A percentile compares a stretch with the other conserved stretches of the same genome.
Evolutionary conservation across 441 rosid species (phyloP).

Genomic region (Arabidopsis hybrid): DNA sequence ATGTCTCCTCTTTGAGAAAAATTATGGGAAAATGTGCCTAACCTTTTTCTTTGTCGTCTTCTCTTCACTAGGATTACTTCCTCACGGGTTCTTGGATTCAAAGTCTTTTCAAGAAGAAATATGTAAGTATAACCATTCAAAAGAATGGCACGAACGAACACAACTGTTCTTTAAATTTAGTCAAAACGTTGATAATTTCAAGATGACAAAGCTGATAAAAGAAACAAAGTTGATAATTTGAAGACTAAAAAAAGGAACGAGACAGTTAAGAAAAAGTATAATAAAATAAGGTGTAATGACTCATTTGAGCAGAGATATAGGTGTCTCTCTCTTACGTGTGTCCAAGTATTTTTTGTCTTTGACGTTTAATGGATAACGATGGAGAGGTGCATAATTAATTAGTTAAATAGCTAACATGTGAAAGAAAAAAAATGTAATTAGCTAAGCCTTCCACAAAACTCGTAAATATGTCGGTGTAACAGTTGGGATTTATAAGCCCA

Average conservation of each 20-base stretch:
- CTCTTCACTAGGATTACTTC: not conserved
- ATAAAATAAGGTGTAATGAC: slow-evolving; percentile 32
- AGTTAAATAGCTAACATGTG: not conserved
- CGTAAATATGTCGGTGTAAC: slow-evolving; percentile 24
- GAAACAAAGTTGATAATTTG: slow-evolving; percentile 17
- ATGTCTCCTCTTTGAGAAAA: slow-evolving; percentile 24
- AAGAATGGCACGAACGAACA: slow-evolving; percentile 14
- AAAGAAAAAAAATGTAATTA: slow-evolving; percentile 13
- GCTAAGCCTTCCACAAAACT: slow-evolving; percentile 25
- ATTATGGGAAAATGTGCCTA: slow-evolving; percentile 36
- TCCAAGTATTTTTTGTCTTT: slow-evolving; percentile 33
- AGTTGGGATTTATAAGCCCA: slow-evolving; percentile 6
- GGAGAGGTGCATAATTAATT: slow-evolving; percentile 41
- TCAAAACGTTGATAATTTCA: slow-evolving; percentile 22
- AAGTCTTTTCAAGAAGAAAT: not conserved
- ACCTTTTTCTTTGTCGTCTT: slow-evolving; percentile 34
- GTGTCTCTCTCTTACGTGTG: slow-evolving; percentile 34
- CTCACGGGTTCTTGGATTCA: slow-evolving; percentile 36
- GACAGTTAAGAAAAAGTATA: slow-evolving; percentile 8
- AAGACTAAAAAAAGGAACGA: not conserved
- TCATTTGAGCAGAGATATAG: slow-evolving; percentile 1
- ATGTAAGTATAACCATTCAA: not conserved
- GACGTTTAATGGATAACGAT: slow-evolving; percentile 39
- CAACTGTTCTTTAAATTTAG: slow-evolving; percentile 11
- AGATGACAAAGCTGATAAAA: not conserved